Percentiles rank a stretch among this genome's conserved stretches.
phyloP scores from a whole-genome alignment of 2,329 filamentous ascomycete genomes.

The Pseudodiploospora longispora region DNA sequence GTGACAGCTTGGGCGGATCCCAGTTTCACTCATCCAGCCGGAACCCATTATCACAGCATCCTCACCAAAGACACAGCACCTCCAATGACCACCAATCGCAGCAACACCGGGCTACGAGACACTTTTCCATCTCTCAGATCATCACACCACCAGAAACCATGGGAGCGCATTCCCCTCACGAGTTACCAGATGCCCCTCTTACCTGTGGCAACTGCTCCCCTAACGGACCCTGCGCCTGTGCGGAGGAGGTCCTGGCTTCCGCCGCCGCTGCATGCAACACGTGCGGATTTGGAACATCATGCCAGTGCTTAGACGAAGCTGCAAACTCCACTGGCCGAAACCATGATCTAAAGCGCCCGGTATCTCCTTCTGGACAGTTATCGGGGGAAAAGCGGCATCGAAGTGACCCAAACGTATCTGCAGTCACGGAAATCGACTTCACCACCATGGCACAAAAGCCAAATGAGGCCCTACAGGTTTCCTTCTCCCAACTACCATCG shows the following conservation, averaged over 20 bases:
- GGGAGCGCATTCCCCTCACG: conserved; percentile 19
- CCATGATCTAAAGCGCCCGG: conserved; percentile 39
- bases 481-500: conserved; percentile 27
- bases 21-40: conserved; percentile 18
- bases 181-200: conserved; percentile 25
- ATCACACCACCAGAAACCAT: conserved; percentile 44
- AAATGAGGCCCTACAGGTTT: conserved; percentile 21
- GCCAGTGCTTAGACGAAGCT: conserved; percentile 57
- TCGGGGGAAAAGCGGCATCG: conserved; percentile 50
- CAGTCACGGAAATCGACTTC: conserved; percentile 67
- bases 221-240: conserved; percentile 48
- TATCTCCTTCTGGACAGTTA: conserved; percentile 33
- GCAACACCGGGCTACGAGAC: conserved; percentile 21
- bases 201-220: conserved; percentile 51
- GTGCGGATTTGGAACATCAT: conserved; percentile 54
- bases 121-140: conserved; percentile 50
- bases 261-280: conserved; percentile 54
- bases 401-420: conserved; percentile 33
- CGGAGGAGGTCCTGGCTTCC: conserved; percentile 49
- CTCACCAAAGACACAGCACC: conserved; percentile 19
- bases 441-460: conserved; percentile 44
- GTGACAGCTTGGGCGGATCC: conserved; percentile 18
- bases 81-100: conserved; percentile 18
- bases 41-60: conserved; percentile 20
- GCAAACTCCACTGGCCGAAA: conserved; percentile 36